Percentiles rank a stretch among this genome's conserved stretches.
Conservation (phyloP, 371 early-diverging fungal species). For the Rhizomucor miehei region DNA sequence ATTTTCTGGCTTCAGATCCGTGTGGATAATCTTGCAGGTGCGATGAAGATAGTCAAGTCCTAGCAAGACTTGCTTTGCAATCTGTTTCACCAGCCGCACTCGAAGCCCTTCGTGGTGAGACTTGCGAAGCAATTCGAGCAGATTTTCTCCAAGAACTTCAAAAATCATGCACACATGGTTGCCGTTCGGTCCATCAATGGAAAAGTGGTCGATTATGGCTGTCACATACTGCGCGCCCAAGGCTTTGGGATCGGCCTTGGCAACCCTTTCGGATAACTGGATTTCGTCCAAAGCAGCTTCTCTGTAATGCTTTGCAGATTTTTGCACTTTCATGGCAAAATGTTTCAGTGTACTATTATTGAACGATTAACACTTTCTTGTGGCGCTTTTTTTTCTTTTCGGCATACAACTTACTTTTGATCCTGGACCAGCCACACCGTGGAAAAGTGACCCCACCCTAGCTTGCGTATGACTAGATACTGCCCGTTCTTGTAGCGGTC, state of each 20-base stretch:
- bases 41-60: conserved; percentile 93
- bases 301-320: conserved; percentile 92
- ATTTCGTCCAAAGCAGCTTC: conserved; percentile 97
- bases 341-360: conserved; percentile 61
- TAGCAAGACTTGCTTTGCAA: conserved; percentile 83
- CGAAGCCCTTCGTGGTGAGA: conserved; percentile 87
- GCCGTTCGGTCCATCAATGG: conserved; percentile 88
- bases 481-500: conserved; percentile 79
- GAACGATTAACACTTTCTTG: too few relatives aligned
- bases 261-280: conserved; percentile 78
- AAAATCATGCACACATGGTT: conserved; percentile 96
- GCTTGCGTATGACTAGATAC: conserved; percentile 86
- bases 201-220: conserved; percentile 86
- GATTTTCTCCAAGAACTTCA: conserved; percentile 95
- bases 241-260: conserved; percentile 60
- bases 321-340: conserved; percentile 96
- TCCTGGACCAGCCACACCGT: conserved; percentile 97
- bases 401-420: conserved; percentile 50
- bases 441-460: conserved; percentile 99
- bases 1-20: conserved; percentile 98
- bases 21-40: conserved; percentile 96
- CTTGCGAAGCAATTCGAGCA: conserved; percentile 79
- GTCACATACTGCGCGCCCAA: conserved; percentile 73
- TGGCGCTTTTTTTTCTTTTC: too few relatives aligned
- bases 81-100: conserved; percentile 79